Conservation (phyloP, 306 rosid genomes). For the Pterocarpus macrocarpus region DNA sequence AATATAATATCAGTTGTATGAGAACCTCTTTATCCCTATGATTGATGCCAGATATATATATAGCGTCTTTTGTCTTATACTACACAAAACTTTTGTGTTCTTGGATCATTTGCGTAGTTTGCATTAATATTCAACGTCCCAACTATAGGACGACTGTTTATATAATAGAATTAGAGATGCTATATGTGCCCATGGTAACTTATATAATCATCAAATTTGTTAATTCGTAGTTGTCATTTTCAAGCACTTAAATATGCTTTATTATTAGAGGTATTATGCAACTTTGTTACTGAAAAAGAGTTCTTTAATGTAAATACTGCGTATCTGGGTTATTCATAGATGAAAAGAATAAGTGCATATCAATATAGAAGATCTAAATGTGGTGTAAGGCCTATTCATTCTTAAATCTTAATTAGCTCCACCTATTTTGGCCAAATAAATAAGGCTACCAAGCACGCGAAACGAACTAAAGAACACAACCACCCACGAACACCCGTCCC, state of each 20-base stretch:
- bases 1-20: constrained; percentile 19
- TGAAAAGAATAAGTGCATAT: neutral
- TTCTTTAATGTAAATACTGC: constrained; percentile 12
- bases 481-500: constrained; percentile 11
- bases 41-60: constrained; percentile 19
- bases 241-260: neutral
- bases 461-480: neutral
- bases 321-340: too few species aligned
- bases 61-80: constrained; percentile 20
- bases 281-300: neutral
- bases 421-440: constrained; percentile 11
- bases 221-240: neutral
- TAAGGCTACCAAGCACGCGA: neutral
- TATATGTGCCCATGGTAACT: neutral
- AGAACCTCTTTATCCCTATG: constrained; percentile 27
- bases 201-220: constrained; percentile 13
- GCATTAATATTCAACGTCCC: neutral
- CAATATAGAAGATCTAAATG: neutral
- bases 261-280: neutral
- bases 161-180: neutral
- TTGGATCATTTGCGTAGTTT: neutral
- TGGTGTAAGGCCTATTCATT: neutral
- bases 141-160: neutral
- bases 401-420: neutral
- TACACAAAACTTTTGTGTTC: constrained; percentile 18